Evolutionary conservation across 2,329 filamentous ascomycete species (phyloP).

Genomic region (Botryotinia narcissicola): DNA sequence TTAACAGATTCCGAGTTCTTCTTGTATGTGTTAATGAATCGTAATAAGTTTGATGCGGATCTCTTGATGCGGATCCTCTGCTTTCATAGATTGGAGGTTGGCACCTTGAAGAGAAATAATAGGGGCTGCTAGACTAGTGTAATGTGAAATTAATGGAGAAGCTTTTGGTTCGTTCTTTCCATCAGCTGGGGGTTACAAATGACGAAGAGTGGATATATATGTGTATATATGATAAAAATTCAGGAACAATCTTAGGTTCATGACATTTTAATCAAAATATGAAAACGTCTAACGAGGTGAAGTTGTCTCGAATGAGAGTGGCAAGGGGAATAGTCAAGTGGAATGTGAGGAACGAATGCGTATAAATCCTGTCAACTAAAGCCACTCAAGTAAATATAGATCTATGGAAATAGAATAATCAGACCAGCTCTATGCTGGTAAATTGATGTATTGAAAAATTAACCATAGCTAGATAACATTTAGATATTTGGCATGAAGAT

Average conservation of each 20-base stretch:
- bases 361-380: not conserved
- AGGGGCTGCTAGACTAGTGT: constrained; percentile 15
- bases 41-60: constrained; percentile 15
- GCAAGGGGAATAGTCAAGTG: not conserved
- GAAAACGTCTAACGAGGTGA: not conserved
- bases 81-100: constrained; percentile 9
- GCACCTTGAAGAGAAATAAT: constrained; percentile 10
- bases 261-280: not conserved
- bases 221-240: not conserved
- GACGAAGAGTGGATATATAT: not conserved
- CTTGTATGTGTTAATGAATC: constrained; percentile 14
- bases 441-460: not conserved
- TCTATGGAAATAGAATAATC: constrained; percentile 4
- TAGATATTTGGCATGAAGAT: not conserved
- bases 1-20: not conserved
- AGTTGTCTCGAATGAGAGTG: not conserved
- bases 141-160: constrained; percentile 14
- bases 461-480: not conserved
- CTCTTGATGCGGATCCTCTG: constrained; percentile 13
- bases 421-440: constrained; percentile 4
- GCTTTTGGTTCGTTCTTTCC: not conserved
- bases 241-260: not conserved
- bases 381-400: not conserved
- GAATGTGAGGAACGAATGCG: not conserved
- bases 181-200: constrained; percentile 7